phyloP scores from a whole-genome alignment of 805 yeast species.

The Metschnikowia lochheadii region DNA sequence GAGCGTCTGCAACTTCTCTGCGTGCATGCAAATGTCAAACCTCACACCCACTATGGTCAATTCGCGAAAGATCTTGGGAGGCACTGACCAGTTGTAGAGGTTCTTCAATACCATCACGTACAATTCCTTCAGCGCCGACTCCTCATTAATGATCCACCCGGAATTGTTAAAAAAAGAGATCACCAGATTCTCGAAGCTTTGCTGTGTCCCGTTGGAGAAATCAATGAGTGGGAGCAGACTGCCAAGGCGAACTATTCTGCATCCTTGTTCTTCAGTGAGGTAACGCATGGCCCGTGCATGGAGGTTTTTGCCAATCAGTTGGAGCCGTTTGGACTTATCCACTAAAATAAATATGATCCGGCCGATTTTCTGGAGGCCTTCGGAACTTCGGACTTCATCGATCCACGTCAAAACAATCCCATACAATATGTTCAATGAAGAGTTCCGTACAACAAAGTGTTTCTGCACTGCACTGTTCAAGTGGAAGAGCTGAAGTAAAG shows the following conservation, averaged over 20 bases:
- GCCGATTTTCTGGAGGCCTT: constrained; percentile 28
- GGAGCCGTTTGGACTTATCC: constrained; percentile 49
- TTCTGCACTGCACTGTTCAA: constrained; percentile 30
- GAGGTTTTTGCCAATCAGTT: constrained; percentile 52
- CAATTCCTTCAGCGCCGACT: constrained; percentile 18
- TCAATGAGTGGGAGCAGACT: constrained; percentile 45
- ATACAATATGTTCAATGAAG: constrained; percentile 49
- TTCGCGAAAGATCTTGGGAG: constrained; percentile 50
- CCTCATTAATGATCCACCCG: constrained; percentile 36
- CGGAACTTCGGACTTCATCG: constrained; percentile 20
- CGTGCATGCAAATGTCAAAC: constrained; percentile 50
- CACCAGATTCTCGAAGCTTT: constrained; percentile 22
- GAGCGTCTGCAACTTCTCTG: constrained; percentile 40
- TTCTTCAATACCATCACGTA: constrained; percentile 41
- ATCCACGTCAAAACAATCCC: constrained; percentile 56
- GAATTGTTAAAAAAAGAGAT: constrained; percentile 32
- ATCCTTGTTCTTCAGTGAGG: constrained; percentile 40
- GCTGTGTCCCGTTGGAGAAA: constrained; percentile 24
- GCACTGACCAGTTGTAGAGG: constrained; percentile 47
- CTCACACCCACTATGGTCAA: constrained; percentile 54
- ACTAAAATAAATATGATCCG: constrained; percentile 46
- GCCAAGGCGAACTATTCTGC: constrained; percentile 41
- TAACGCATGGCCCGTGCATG: constrained; percentile 52
- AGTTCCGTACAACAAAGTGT: constrained; percentile 55
- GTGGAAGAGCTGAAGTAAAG: constrained; percentile 29